A percentile compares a stretch with the other conserved stretches of the same genome.
Conservation (phyloP, 345 rosid species). For the Eucalyptus sp. region DNA sequence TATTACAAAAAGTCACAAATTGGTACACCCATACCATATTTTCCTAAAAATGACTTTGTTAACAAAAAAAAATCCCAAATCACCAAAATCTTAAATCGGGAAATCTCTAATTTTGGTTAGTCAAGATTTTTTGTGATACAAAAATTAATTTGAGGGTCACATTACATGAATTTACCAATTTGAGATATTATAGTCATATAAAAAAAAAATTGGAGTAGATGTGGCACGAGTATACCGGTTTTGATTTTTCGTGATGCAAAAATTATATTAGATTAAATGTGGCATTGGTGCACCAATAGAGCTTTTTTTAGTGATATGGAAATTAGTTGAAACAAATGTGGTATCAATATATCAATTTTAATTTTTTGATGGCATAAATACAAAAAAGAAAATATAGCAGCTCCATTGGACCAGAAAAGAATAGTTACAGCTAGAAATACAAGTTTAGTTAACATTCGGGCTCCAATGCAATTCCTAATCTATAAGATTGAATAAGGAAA, state of each 20-base stretch:
- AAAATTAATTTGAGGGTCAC: neutral
- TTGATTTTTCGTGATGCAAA: neutral
- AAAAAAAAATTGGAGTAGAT: neutral
- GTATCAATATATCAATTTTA: neutral
- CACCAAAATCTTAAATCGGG: neutral
- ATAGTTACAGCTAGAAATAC: neutral
- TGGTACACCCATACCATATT: neutral
- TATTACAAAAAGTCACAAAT: neutral
- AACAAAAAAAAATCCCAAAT: neutral
- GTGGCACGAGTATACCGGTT: accelerated
- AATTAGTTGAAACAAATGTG: neutral
- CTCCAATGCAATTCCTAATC: neutral
- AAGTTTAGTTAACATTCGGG: neutral
- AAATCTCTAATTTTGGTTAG: neutral
- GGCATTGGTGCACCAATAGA: neutral
- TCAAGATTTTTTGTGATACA: no score
- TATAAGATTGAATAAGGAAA: neutral
- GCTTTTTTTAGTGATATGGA: neutral
- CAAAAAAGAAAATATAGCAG: neutral
- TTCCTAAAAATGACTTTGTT: neutral
- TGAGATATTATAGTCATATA: neutral
- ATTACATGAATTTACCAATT: accelerated
- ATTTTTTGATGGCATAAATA: neutral
- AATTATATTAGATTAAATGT: neutral
- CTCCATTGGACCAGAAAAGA: neutral